phyloP scores from a whole-genome alignment of 2,329 filamentous ascomycete species.

The Colletotrichum magnum region DNA sequence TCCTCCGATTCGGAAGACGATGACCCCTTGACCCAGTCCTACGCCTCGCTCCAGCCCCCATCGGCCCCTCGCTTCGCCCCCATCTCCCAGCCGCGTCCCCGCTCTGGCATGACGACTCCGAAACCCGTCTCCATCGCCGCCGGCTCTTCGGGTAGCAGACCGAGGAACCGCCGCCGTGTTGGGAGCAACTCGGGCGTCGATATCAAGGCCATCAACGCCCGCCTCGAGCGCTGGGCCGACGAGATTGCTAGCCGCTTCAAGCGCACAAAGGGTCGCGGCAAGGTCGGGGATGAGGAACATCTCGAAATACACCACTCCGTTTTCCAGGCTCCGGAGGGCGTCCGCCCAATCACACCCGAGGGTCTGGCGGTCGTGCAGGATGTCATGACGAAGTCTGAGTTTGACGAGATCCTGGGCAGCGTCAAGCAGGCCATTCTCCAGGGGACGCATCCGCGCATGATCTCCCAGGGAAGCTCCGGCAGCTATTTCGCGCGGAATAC shows the following conservation, averaged over 20 bases:
- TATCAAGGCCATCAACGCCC: conserved; percentile 97
- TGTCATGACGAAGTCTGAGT: conserved; percentile 82
- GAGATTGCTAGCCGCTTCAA: conserved; percentile 99
- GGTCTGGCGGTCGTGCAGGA: conserved; percentile 75
- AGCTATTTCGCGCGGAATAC: conserved; percentile 97
- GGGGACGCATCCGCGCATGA: conserved; percentile 94
- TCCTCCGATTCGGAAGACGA: conserved; percentile 80
- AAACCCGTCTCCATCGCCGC: conserved; percentile 54
- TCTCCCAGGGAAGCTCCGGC: conserved; percentile 95
- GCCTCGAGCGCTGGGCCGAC: conserved; percentile 95
- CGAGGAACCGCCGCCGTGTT: conserved; percentile 62
- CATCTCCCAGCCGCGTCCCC: conserved; percentile 72
- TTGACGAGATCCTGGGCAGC: conserved; percentile 90
- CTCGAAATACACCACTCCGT: conserved; percentile 98
- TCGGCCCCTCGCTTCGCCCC: conserved; percentile 76
- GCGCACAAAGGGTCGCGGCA: conserved; percentile 81
- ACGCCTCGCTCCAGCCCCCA: conserved; percentile 69
- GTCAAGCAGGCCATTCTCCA: conserved; percentile 92
- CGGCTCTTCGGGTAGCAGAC: conserved; percentile 46
- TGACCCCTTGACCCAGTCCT: conserved; percentile 68
- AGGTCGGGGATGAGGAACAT: conserved; percentile 83
- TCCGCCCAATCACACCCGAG: conserved; percentile 84
- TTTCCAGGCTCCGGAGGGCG: conserved; percentile 91
- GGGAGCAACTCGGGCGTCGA: conserved; percentile 91
- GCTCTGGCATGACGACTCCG: conserved; percentile 72